Base-by-base conservation (phyloP, 1,284 basidiomycete genomes). In the Exobasidium cylindrosporum region DNA sequence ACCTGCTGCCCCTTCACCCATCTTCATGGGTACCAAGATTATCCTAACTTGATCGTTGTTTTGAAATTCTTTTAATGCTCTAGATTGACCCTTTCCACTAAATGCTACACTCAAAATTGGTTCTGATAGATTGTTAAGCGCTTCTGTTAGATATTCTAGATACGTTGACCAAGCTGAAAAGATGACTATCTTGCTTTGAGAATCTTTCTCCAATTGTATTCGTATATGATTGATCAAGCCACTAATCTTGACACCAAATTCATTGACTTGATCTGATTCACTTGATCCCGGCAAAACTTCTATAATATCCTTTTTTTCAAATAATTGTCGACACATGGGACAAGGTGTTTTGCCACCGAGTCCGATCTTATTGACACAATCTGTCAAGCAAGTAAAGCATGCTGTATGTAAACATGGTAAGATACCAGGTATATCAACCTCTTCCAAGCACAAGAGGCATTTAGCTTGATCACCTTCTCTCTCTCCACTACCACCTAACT, bases 111-210 rank as follows among this genome's bases (percentile, higher is more conserved):
- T 62, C 5, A 57, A 14, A 13, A 70, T 58, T 24, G 44, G 63
- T 50, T 66, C 68, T 49, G 67, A 61, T 29, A 63, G 54, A 28
- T 40, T 40, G 29, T 14, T 14, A 54, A 72, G 40, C 2, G 68
- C 68, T 24, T 64, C 65, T 13, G 65, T 55, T 24, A 67, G 61
- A 32, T 63, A 68, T 31, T 56, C 44, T 53, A 73, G 62, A 63
- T 68, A 67, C 62, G 61, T 68, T 49, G 64, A 66, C 64, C 64
- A 73, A 21, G 69, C 65, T 29, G 67, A 69, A 52, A 73, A 73
- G 30, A 73, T 59, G 31, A 73, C 71, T 1, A 66, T 66, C 55
- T 71, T 71, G 40, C 65, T 60, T 10, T 60, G 65, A 7, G 66
- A 32, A 47, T 73, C 70, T 11, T 53, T 45, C 4, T 29, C 28